Evolutionary conservation across 2,329 filamentous ascomycete species (phyloP), one percentile per base, ranked within the genome.

Genomic region (Beauveria scarabaeidicola): DNA sequence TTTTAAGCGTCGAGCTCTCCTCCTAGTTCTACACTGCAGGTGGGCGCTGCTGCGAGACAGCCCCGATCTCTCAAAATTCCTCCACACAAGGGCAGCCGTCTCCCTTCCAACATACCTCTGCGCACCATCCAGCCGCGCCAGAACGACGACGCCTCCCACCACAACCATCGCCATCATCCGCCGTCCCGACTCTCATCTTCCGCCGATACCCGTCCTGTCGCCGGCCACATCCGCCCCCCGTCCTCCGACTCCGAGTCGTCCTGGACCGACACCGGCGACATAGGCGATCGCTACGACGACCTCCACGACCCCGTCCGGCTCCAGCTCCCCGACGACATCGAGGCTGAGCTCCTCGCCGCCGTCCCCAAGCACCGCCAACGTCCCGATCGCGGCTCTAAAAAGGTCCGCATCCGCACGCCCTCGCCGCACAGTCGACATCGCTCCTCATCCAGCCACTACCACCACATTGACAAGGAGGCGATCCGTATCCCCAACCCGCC

Each of bases 251-350:
- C 90, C 73, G 77, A 78, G 63, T 90, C 87, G 61, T 85, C 89
- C 67, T 97, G 91, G 91, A 92, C 90, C 70, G 91, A 97, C 74
- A 96, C 93, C 48, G 93, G 91, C 70, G 94, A 97, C 75, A 84
- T 97, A 68, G 91, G 90, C 69, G 93, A 97, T 77, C 93, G 95
- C 80, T 81, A 92, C 67, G 89, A 84, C 69, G 87, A 89, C 78
- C 85, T 86, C 69, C 85, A 93, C 75, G 90, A 96, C 72, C 90
- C 91, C 61, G 81, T 96, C 66, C 86, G 84, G 66, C 83, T 85
- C 66, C 86, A 84, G 68, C 79, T 93, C 62, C 80, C 81, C 69
- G 78, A 84, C 66, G 85, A 85, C 66, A 74, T 88, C 61, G 84
- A 90, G 72, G 82, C 81, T 68, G 81, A 84, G 66, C 76, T 81